Evolutionary conservation across 768 basidiomycete species (phyloP), one percentile per base, ranked within the genome.

Genomic region (Boletus sp.): DNA sequence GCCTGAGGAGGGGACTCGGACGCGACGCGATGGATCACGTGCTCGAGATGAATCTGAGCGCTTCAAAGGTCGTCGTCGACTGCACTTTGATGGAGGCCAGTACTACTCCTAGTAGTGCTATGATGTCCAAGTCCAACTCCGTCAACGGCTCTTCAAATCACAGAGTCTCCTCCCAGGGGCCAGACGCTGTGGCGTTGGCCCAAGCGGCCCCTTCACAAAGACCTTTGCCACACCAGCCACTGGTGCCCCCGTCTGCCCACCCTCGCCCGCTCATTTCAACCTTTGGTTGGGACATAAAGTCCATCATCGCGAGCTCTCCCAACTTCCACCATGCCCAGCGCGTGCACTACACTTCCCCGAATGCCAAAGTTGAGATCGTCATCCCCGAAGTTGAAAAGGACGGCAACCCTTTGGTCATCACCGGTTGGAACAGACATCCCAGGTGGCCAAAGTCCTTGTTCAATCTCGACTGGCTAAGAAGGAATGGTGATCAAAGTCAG

Each of bases 321-420:
- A 78, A 76, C 36, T 90, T 89, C 67, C 48, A 63, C 41, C 54
- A 55, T 14, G 70, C 83, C 32, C 56, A 65, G 35, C 78, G 81
- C 7, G 63, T 82, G 0, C 67, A 69, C 18, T 65, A 59, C 32
- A 61, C 60, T 10, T 59, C 69, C 33, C 63, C 67, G 4, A 65
- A 61, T 3, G 63, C 81, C 24, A 54, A 68, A 14, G 48, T 60
- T 7, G 68, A 65, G 3, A 52, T 65, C 2, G 66, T 66, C 37
- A 77, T 90, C 32, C 60, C 69, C 32, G 50, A 72, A 9, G 77
- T 82, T 46, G 87, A 90, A 47, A 47, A 58, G 5, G 59, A 65
- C 15, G 89, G 88, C 1, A 57, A 70, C 12, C 91, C 91, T 1
- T 62, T 91, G 49, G 80, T 93, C 29, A 78, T 94, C 15, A 74